phyloP scores from a whole-genome alignment of 768 basidiomycete genomes.

The Leccinum ochraceum region DNA sequence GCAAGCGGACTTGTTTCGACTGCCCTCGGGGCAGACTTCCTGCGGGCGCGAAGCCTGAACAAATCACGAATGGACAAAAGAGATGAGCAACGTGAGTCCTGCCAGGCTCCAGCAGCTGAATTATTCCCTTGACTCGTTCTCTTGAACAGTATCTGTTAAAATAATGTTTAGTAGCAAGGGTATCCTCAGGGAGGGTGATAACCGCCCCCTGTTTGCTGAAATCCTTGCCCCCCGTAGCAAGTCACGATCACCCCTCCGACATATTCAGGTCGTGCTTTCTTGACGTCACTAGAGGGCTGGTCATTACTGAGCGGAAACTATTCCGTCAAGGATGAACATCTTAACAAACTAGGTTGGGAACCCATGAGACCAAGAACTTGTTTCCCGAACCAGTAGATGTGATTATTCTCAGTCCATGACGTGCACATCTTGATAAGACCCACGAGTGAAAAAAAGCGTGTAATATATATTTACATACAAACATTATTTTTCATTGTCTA shows the following conservation, averaged over 20 bases:
- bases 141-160: constrained; percentile 31
- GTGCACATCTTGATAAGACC: not conserved
- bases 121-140: constrained; percentile 1
- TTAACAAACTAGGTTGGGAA: constrained; percentile 43
- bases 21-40: constrained; percentile 34
- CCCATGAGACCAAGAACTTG: constrained; percentile 29
- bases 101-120: not conserved
- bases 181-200: constrained; percentile 34
- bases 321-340: constrained; percentile 35
- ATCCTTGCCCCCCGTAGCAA: constrained; percentile 37
- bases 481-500: constrained; percentile 2
- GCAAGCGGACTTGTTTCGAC: constrained; percentile 28
- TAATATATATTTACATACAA: constrained; percentile 5
- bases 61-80: constrained; percentile 32
- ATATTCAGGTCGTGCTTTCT: not conserved
- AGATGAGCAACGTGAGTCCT: constrained; percentile 40
- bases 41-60: constrained; percentile 30
- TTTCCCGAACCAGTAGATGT: constrained; percentile 8
- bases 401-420: not conserved
- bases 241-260: constrained; percentile 11
- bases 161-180: constrained; percentile 24
- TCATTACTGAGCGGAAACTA: constrained; percentile 27
- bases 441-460: not conserved
- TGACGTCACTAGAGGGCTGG: constrained; percentile 4
- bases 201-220: constrained; percentile 35